These are phyloP conservation scores for Vicia villosa DNA, from an alignment of 306 rosid genomes.

Conservation along the genomic window DNA sequence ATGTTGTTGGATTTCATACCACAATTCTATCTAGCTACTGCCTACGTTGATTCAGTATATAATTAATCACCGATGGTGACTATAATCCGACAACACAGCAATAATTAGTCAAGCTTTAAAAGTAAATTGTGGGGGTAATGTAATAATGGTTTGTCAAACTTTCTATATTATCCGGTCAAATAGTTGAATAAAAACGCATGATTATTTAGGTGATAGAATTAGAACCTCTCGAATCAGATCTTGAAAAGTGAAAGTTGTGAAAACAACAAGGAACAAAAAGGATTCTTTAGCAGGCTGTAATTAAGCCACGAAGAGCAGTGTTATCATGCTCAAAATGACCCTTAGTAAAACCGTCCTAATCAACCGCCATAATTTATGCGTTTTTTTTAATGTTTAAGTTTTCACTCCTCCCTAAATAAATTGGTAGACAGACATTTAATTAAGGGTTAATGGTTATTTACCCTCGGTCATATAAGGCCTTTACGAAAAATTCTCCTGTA, in stretches of 20 bases:
- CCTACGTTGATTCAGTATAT: conserved; percentile 8
- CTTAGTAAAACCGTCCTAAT: too few species aligned
- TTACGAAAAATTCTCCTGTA: too few species aligned
- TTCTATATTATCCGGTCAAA: neutral
- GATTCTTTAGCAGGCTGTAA: too few species aligned
- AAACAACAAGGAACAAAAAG: neutral
- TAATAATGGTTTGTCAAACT: neutral
- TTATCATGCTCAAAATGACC: too few species aligned
- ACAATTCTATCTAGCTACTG: conserved; percentile 41
- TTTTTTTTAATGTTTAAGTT: too few species aligned
- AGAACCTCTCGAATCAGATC: neutral
- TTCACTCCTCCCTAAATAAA: too few species aligned
- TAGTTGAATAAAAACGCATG: neutral
- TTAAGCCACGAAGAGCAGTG: too few species aligned
- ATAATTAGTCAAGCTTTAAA: neutral
- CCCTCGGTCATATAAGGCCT: too few species aligned
- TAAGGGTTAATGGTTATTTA: too few species aligned
- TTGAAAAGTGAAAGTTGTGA: neutral
- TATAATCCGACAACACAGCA: conserved; percentile 38
- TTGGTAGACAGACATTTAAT: too few species aligned
- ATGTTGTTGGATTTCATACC: conserved; percentile 41
- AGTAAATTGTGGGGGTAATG: neutral
- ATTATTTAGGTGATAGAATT: neutral
- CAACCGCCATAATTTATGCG: too few species aligned
- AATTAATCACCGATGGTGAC: conserved; percentile 41